Percentiles rank a stretch among this genome's conserved stretches.
Conservation (phyloP, 2,329 filamentous ascomycete species). For the Podosphaera xanthii region DNA sequence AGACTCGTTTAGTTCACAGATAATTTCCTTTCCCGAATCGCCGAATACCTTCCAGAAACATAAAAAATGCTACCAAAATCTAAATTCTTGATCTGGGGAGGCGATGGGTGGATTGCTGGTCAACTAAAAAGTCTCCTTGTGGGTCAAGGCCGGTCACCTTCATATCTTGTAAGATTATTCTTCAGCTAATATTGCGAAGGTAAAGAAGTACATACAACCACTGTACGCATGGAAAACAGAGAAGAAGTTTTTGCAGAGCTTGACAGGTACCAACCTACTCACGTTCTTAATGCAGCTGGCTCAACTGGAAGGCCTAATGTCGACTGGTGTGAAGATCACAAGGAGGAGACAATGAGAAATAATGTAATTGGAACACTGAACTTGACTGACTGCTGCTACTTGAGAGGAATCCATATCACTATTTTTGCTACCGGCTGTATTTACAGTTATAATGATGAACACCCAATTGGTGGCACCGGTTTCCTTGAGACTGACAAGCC, state of each 20-base stretch:
- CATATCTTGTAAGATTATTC: background rate
- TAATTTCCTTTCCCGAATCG: background rate
- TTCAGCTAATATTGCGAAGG: constrained; percentile 12
- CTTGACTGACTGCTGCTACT: constrained; percentile 35
- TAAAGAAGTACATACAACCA: constrained; percentile 37
- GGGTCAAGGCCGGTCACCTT: constrained; percentile 20
- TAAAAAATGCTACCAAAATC: constrained; percentile 9
- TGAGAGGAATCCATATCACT: constrained; percentile 36
- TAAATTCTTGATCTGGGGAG: constrained; percentile 42
- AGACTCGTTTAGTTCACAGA: background rate
- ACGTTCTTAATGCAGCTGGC: constrained; percentile 43
- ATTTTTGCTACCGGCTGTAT: constrained; percentile 47
- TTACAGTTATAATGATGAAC: constrained; percentile 37
- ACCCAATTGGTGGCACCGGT: constrained; percentile 35
- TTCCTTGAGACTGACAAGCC: constrained; percentile 37
- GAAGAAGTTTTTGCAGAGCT: constrained; percentile 32
- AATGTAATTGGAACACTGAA: constrained; percentile 44
- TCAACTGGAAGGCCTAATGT: constrained; percentile 45
- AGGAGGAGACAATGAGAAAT: constrained; percentile 40
- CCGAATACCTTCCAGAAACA: background rate
- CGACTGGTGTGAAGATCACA: constrained; percentile 51
- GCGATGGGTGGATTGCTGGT: constrained; percentile 37
- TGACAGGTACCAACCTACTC: constrained; percentile 35
- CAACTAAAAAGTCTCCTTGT: constrained; percentile 36
- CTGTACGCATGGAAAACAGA: constrained; percentile 40